Evolutionary conservation across 1,284 basidiomycete genomes (phyloP).

Genomic region (Puccinia horiana): DNA sequence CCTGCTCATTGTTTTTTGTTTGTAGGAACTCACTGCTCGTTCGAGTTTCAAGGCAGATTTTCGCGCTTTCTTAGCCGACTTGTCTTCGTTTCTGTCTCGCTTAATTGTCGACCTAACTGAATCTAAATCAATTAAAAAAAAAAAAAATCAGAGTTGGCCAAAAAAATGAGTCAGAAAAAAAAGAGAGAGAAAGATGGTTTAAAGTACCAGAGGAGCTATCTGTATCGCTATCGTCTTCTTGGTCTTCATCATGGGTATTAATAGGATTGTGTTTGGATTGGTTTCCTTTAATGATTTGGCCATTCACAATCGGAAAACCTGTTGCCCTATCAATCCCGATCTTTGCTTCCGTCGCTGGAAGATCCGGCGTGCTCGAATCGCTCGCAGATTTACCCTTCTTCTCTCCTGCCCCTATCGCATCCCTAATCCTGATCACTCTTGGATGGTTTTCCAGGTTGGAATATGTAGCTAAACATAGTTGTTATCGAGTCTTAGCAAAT

Average conservation of each 20-base stretch:
- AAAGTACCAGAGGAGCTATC: constrained; percentile 12
- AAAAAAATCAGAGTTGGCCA: not conserved
- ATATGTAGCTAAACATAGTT: constrained; percentile 71
- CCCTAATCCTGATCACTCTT: constrained; percentile 70
- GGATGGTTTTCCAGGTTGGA: constrained; percentile 94
- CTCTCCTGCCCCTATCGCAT: constrained; percentile 10
- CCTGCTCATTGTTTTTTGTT: not conserved
- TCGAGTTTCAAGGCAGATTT: constrained; percentile 85
- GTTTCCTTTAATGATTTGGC: constrained; percentile 52
- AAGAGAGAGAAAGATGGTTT: not conserved
- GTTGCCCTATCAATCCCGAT: constrained; percentile 74
- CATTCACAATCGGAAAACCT: constrained; percentile 68
- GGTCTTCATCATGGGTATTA: constrained; percentile 34
- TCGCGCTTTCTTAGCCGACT: constrained; percentile 81
- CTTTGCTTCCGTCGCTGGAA: constrained; percentile 63
- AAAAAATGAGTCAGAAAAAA: not conserved
- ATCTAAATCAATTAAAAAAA: constrained; percentile 37
- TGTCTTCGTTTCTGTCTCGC: constrained; percentile 75
- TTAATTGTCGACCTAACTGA: constrained; percentile 61
- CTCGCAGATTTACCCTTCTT: not conserved
- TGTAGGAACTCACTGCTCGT: constrained; percentile 63
- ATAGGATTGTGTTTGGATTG: not conserved
- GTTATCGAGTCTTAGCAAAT: not conserved
- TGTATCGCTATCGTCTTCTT: constrained; percentile 51
- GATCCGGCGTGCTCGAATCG: not conserved